phyloP scores from a whole-genome alignment of 2,329 filamentous ascomycete genomes.

The Zalaria obscura region DNA sequence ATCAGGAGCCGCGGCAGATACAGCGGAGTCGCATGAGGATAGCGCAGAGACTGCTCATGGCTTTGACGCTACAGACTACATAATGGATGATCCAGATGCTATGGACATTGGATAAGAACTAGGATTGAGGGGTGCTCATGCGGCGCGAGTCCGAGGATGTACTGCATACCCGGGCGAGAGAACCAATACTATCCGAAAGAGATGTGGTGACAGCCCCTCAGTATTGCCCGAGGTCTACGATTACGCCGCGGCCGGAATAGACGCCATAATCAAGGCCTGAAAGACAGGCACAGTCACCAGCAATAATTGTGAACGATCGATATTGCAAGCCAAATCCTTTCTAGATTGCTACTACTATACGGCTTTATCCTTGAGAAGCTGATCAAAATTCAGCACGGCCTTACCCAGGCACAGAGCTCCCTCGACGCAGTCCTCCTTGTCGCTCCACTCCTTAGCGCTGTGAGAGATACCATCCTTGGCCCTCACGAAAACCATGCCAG shows the following conservation, averaged over 20 bases:
- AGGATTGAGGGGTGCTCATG: no score
- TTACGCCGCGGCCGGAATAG: no score
- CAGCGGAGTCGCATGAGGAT: conserved; percentile 3
- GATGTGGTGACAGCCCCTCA: no score
- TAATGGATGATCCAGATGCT: conserved; percentile 38
- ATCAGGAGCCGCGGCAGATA: conserved; percentile 13
- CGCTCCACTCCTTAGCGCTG: conserved; percentile 12
- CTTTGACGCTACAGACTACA: conserved; percentile 5
- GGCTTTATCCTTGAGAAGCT: conserved; percentile 10
- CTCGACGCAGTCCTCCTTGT: conserved; percentile 13
- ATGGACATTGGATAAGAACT: conserved; percentile 44
- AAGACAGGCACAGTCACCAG: no score
- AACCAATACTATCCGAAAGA: no score
- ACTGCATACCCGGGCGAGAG: no score
- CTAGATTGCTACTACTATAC: neutral
- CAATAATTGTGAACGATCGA: no score
- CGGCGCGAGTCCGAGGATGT: no score
- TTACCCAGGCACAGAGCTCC: conserved; percentile 12
- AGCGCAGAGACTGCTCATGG: conserved; percentile 18
- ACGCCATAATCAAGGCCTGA: no score
- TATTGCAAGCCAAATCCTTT: no score
- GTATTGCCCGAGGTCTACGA: no score
- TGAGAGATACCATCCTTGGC: conserved; percentile 15
- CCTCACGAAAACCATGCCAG: conserved; percentile 17
- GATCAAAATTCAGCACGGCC: conserved; percentile 15